Base-by-base conservation (phyloP, 1,139 yeast species). In the Candida labiduridarum region DNA sequence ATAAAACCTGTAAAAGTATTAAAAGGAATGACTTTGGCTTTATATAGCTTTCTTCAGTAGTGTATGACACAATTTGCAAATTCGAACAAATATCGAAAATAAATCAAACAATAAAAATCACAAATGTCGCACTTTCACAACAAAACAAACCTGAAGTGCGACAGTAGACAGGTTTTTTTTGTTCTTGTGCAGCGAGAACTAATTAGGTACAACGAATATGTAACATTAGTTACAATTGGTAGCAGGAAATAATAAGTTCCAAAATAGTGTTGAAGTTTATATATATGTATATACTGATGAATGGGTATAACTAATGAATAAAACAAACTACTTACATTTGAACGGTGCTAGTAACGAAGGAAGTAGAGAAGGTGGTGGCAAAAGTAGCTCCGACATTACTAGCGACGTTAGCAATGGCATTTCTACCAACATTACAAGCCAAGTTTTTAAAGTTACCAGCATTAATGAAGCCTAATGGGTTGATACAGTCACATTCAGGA, bases 401-500 rank as follows among this genome's bases (percentile, higher is more conserved):
- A 15, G 39, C 40, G 25, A 33, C 38, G 19, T 42, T 42, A 14
- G 27, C 31, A 42, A 33, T 30, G 34, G 22, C 40, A 22, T 12
- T 15, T 35, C 27, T 43, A 22, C 46, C 41, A 29, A 36, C 36
- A n/a, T 36, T 14, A 35, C 41, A 35, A 14, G 38, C 41, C 29
- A 27, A 38, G 38, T 38, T 34, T n/a, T 44, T 44, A 12, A 44
- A 16, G 36, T 35, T 44, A 19, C 11, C 30, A 18, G 34, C 27
- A 16, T 35, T 36, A 11, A 44, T 38, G 33, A 44, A 8, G 3
- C 25, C 30, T 7, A 36, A 35, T 44, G 46, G 46, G 41, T 44
- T 44, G 22, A 44, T 15, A 44, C 46, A 44, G n/a, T 44, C 41
- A 44, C 46, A 44, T 36, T 44, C 16, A 15, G 38, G 34, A 9